A percentile compares a stretch with the other conserved stretches of the same genome.
Evolutionary conservation across 2,329 filamentous ascomycete genomes (phyloP).

Genomic region (Parastagonospora nodorum): DNA sequence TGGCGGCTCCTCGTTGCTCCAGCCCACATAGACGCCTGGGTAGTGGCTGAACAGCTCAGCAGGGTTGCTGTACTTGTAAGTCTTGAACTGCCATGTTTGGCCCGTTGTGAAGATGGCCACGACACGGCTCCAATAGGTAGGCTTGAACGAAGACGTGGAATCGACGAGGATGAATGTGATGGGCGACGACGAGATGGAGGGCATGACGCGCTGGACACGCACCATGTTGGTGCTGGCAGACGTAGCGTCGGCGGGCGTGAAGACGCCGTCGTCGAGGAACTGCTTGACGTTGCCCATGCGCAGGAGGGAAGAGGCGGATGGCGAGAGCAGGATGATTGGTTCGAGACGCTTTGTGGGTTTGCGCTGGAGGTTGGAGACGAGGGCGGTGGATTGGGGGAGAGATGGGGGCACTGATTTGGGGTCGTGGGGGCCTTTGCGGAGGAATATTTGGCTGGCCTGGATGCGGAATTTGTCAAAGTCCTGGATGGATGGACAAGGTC

Average conservation of each 20-base stretch:
- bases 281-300: constrained; percentile 95
- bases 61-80: constrained; percentile 92
- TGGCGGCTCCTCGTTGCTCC: constrained; percentile 81
- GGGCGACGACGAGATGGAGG: constrained; percentile 68
- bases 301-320: constrained; percentile 90
- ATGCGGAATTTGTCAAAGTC: constrained; percentile 88
- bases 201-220: constrained; percentile 79
- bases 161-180: constrained; percentile 96
- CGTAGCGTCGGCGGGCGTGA: constrained; percentile 73
- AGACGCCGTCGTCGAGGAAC: constrained; percentile 86
- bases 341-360: constrained; percentile 56
- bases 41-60: constrained; percentile 89
- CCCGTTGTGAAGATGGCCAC: constrained; percentile 98
- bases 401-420: constrained; percentile 35
- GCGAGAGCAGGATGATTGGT: constrained; percentile 95
- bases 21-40: constrained; percentile 86
- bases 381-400: constrained; percentile 35
- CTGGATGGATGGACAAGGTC: constrained; percentile 58
- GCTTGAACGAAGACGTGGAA: constrained; percentile 91
- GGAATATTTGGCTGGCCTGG: constrained; percentile 80
- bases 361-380: constrained; percentile 44
- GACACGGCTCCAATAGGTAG: constrained; percentile 94
- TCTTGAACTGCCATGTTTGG: constrained; percentile 98
- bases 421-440: constrained; percentile 57
- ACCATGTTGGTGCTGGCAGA: constrained; percentile 69